These are phyloP conservation scores for Endothia cerciana DNA, from an alignment of 2,329 filamentous ascomycete genomes.

Conservation along the genomic window DNA sequence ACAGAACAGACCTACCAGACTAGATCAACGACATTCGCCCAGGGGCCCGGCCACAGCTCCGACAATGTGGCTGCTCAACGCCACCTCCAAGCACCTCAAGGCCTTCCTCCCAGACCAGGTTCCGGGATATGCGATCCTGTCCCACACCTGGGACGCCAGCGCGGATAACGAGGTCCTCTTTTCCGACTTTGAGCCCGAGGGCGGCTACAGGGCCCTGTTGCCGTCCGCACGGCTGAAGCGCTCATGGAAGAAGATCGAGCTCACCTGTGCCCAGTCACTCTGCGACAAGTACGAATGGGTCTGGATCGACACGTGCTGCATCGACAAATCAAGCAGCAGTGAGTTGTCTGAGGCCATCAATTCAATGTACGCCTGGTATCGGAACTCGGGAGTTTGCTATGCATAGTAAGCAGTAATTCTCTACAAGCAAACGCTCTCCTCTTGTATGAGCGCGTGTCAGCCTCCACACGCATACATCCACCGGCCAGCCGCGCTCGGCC, in stretches of 20 bases:
- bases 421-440: too few relatives aligned
- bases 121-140: constrained; percentile 3
- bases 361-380: constrained; percentile 27
- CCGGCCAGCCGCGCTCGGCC: too few relatives aligned
- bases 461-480: too few relatives aligned
- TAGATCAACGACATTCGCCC: neutral
- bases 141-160: constrained; percentile 7
- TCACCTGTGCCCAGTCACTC: neutral
- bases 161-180: constrained; percentile 10
- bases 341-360: constrained; percentile 27
- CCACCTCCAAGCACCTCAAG: constrained; percentile 7
- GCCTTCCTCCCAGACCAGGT: neutral
- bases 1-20: neutral
- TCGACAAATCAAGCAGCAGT: constrained; percentile 27
- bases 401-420: constrained; percentile 6
- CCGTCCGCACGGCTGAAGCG: constrained; percentile 1
- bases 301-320: constrained; percentile 28
- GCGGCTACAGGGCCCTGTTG: neutral
- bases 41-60: neutral
- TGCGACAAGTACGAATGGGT: neutral
- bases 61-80: constrained; percentile 13
- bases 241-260: constrained; percentile 9
- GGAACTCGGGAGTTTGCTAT: constrained; percentile 18
- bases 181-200: neutral
- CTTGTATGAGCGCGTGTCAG: too few relatives aligned